phyloP scores from a whole-genome alignment of 1,139 yeast genomes.

The Candida sp. region DNA sequence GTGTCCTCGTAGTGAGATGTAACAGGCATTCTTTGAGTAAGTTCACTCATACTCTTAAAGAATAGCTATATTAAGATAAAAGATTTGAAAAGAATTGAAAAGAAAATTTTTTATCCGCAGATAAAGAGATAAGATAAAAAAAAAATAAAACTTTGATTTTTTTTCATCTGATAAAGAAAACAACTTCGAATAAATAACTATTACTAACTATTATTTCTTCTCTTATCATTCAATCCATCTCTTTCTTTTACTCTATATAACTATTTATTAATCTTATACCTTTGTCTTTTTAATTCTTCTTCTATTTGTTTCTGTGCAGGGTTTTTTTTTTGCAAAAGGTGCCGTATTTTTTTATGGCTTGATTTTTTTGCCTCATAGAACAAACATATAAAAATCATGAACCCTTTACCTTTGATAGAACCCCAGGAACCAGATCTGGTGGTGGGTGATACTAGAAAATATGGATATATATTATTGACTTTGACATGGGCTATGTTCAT shows the following conservation, averaged over 20 bases:
- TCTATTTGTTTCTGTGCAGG: background rate
- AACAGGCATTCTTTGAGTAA: background rate
- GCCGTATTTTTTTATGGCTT: background rate
- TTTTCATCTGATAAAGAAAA: too few species aligned
- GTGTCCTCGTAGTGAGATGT: background rate
- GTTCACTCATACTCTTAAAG: conserved; percentile 1
- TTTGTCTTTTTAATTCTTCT: too few species aligned
- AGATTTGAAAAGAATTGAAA: background rate
- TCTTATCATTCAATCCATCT: too few species aligned
- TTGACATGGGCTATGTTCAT: conserved; percentile 40
- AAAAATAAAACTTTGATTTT: background rate
- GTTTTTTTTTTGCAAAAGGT: background rate
- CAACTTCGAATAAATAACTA: too few species aligned
- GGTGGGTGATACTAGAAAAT: conserved; percentile 6
- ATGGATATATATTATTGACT: conserved; percentile 36
- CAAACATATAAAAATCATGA: too few species aligned
- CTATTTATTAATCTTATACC: too few species aligned
- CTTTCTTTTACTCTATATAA: too few species aligned
- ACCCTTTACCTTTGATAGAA: conserved; percentile 1
- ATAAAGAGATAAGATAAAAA: conserved; percentile 2
- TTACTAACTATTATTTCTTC: too few species aligned
- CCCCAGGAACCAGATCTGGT: background rate
- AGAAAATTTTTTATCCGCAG: conserved; percentile 3
- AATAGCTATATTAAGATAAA: background rate
- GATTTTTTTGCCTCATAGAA: background rate